Conservation (phyloP, 768 basidiomycete genomes). For the Lentinula sp. region DNA sequence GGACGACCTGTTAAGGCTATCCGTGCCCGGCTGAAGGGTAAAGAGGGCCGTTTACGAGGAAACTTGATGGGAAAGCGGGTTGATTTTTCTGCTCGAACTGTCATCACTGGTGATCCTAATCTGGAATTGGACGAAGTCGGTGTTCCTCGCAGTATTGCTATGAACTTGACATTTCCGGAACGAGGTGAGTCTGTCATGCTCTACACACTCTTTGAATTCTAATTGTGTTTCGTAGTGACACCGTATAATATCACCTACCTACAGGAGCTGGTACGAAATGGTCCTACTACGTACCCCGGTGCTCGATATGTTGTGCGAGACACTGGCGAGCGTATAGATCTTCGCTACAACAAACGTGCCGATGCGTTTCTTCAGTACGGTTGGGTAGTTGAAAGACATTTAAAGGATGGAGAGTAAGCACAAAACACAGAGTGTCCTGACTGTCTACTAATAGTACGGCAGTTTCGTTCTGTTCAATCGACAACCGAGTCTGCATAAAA, state of each 20-base stretch:
- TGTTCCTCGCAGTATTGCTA: constrained; percentile 90
- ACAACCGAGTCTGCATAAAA: constrained; percentile 97
- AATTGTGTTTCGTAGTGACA: constrained; percentile 54
- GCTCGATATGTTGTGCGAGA: constrained; percentile 96
- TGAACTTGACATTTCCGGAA: constrained; percentile 97
- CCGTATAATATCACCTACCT: constrained; percentile 95
- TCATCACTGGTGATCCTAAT: constrained; percentile 99
- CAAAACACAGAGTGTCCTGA: background rate
- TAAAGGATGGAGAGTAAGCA: constrained; percentile 97
- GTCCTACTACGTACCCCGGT: constrained; percentile 91
- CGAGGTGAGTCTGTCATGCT: constrained; percentile 52
- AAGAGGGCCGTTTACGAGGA: constrained; percentile 95
- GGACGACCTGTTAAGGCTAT: constrained; percentile 98
- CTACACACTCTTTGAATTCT: constrained; percentile 1
- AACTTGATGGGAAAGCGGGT: constrained; percentile 99
- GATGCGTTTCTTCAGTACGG: constrained; percentile 96
- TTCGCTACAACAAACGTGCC: constrained; percentile 93
- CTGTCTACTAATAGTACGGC: constrained; percentile 4
- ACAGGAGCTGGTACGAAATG: constrained; percentile 92
- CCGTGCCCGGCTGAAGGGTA: constrained; percentile 95
- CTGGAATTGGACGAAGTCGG: constrained; percentile 95
- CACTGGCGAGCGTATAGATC: constrained; percentile 93
- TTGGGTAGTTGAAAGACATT: constrained; percentile 96
- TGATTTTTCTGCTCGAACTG: constrained; percentile 97
- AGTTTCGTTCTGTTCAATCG: constrained; percentile 96